Base-by-base conservation (phyloP, 768 basidiomycete species). In the Serendipita indica region DNA sequence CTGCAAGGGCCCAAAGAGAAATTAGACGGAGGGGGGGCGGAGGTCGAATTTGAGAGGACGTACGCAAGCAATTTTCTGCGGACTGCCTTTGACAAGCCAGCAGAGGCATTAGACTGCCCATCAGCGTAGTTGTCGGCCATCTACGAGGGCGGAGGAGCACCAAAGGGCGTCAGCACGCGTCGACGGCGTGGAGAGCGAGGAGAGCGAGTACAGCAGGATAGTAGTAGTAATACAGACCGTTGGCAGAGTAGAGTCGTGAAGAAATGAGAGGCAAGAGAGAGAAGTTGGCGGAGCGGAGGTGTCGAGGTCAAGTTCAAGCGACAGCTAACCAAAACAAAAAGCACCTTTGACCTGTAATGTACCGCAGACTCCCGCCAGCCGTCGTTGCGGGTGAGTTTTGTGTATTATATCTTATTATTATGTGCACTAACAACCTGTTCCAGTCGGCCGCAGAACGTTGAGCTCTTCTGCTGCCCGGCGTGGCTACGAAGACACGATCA, bases 401-500 rank as follows among this genome's bases (percentile, higher is more conserved):
- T 10, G 22, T 1, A 28, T 54, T 27, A 10, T n/a, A 6, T 43
- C 5, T n/a, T 7, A n/a, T 18, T n/a, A 18, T 30, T 20, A 28
- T 25, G 25, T 10, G 22, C 32, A 22, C 32, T 54, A 27, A 54
- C 49, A 28, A 28, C 49, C 49, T 0, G 30, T 20, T 10, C 10
- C 56, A 67, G 67, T 60, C 41, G 63, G 67, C 37, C 64, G 63
- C 75, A 77, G 92, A 75, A 74, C 83, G 63, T 89, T 94, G 76
- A 83, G 89, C 49, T 78, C 80, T 65, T 86, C 91, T 64, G 79
- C 79, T 41, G 68, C 81, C 64, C 79, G 88, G 65, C 77, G 73
- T 63, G 81, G 79, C 66, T 98, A 98, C 70, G 89, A 84, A 58
- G 86, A 87, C 68, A 92, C 90, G 52, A 84, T 92, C 68, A 76